These are phyloP conservation scores for Fusarium sp. DNA, from an alignment of 2,329 filamentous ascomycete genomes.

Conservation along the genomic window DNA sequence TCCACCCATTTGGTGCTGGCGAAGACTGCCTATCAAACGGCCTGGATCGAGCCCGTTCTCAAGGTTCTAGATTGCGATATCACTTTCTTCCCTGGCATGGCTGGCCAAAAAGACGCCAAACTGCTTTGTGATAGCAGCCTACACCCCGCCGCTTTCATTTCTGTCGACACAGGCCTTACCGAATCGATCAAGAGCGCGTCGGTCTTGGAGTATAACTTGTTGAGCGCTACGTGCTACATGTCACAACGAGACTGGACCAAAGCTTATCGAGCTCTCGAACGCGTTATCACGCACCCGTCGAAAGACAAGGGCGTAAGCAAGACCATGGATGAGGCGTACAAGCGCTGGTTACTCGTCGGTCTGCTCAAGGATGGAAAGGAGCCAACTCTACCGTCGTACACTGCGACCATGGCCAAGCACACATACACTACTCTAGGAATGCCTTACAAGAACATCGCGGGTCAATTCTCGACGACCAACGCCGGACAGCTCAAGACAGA, in stretches of 20 bases:
- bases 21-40: slow-evolving; percentile 71
- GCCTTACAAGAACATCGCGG: slow-evolving; percentile 79
- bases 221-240: slow-evolving; percentile 76
- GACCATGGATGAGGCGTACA: slow-evolving; percentile 90
- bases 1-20: slow-evolving; percentile 72
- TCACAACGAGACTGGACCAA: slow-evolving; percentile 72
- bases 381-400: slow-evolving; percentile 69
- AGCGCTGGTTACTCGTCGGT: slow-evolving; percentile 87
- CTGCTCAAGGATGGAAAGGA: slow-evolving; percentile 78
- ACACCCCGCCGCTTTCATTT: slow-evolving; percentile 71
- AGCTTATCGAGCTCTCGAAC: slow-evolving; percentile 74
- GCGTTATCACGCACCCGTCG: slow-evolving; percentile 77
- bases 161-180: slow-evolving; percentile 70
- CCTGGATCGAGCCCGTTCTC: slow-evolving; percentile 68
- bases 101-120: slow-evolving; percentile 54
- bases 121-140: slow-evolving; percentile 64
- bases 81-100: slow-evolving; percentile 73
- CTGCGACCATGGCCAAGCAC: slow-evolving; percentile 68
- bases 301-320: slow-evolving; percentile 76
- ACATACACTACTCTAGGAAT: slow-evolving; percentile 72
- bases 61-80: slow-evolving; percentile 76
- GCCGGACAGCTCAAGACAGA: slow-evolving; percentile 75
- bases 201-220: slow-evolving; percentile 78
- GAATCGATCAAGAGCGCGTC: slow-evolving; percentile 64
- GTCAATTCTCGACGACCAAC: slow-evolving; percentile 73